Conservation (phyloP, 2,329 filamentous ascomycete species). For the Metarhizium robertsii region DNA sequence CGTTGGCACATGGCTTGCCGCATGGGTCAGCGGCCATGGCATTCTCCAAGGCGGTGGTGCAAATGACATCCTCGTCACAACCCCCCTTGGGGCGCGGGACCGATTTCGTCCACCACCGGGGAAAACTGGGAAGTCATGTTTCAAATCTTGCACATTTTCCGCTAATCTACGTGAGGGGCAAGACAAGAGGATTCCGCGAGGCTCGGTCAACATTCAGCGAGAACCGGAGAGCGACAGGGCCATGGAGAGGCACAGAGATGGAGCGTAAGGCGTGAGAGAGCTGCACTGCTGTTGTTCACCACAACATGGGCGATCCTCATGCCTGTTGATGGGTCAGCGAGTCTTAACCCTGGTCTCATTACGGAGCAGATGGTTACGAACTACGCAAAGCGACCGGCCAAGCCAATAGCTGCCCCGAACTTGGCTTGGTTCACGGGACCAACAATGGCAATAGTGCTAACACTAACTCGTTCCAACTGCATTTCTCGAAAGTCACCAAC, state of each 20-base stretch:
- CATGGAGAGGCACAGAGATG: neutral
- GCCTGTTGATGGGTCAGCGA: neutral
- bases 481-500: neutral
- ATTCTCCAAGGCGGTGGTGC: neutral
- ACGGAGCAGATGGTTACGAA: neutral
- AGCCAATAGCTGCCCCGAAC: neutral
- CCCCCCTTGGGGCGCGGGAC: neutral
- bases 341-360: neutral
- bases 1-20: neutral
- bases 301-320: neutral
- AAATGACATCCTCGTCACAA: neutral
- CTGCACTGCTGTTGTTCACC: neutral
- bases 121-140: neutral
- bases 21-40: neutral
- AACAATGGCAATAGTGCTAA: neutral
- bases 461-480: neutral
- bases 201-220: neutral
- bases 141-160: neutral
- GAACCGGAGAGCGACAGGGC: neutral
- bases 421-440: neutral
- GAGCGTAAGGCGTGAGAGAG: neutral
- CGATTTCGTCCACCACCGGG: neutral
- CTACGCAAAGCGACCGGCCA: neutral
- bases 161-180: neutral
- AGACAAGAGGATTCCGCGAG: neutral